Evolutionary conservation across 768 basidiomycete genomes (phyloP).

Genomic region (Strobilomyces confusus): DNA sequence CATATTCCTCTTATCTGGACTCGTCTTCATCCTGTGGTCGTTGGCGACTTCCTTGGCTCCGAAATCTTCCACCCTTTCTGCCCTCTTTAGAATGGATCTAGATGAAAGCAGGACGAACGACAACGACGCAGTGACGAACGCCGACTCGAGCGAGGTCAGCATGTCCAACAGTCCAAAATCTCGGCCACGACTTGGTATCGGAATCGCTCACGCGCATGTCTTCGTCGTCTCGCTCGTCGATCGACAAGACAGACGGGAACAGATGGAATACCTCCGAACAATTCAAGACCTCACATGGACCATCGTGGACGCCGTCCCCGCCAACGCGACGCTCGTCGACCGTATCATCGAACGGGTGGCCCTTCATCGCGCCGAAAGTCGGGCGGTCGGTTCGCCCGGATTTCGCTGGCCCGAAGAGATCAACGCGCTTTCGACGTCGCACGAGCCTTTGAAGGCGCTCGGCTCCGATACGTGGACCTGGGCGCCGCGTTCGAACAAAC

Average conservation of each 20-base stretch:
- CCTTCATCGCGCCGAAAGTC: slow-evolving; percentile 1
- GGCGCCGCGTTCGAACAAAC: background rate
- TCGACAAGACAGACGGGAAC: slow-evolving; percentile 49
- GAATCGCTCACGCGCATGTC: slow-evolving; percentile 37
- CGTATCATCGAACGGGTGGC: slow-evolving; percentile 43
- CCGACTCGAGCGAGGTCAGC: background rate
- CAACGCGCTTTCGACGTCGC: slow-evolving; percentile 22
- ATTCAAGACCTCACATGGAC: slow-evolving; percentile 49
- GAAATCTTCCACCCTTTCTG: slow-evolving; percentile 8
- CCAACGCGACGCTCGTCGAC: slow-evolving; percentile 36
- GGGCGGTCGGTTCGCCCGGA: background rate
- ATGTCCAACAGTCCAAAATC: background rate
- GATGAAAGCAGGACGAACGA: background rate
- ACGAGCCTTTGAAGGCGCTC: slow-evolving; percentile 2
- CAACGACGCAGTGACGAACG: background rate
- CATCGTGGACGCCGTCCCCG: slow-evolving; percentile 47
- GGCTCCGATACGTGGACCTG: slow-evolving; percentile 25
- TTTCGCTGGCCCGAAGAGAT: slow-evolving; percentile 41
- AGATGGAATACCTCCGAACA: slow-evolving; percentile 54
- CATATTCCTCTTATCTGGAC: slow-evolving; percentile 20
- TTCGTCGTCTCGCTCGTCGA: slow-evolving; percentile 59
- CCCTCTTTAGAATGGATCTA: slow-evolving; percentile 16
- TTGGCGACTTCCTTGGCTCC: slow-evolving; percentile 7
- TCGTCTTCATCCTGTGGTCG: slow-evolving; percentile 22
- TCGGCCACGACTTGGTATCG: slow-evolving; percentile 23